These are phyloP conservation scores for Vitis rupestris DNA, from an alignment of 164 flowering plant genomes.

Conservation along the genomic window DNA sequence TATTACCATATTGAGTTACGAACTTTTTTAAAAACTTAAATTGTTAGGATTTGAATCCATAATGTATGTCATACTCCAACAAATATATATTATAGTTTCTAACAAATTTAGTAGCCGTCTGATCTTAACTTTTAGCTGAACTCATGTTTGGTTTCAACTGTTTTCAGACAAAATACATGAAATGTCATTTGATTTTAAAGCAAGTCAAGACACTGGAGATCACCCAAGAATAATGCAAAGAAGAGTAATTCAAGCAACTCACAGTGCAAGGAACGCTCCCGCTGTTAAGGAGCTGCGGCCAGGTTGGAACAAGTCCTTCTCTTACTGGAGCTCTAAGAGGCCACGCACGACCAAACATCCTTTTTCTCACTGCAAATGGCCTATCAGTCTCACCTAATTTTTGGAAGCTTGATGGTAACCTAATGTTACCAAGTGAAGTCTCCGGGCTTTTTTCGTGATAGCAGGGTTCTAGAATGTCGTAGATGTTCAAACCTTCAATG, in stretches of 20 bases:
- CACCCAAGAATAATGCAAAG: background rate
- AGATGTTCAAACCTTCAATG: constrained; percentile 58
- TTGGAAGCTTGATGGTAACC: constrained; percentile 71
- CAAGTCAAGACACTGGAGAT: background rate
- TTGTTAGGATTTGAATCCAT: too few relatives aligned
- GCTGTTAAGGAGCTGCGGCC: constrained; percentile 73
- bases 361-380: constrained; percentile 79
- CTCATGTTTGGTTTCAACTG: too few relatives aligned
- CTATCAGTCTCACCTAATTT: constrained; percentile 72
- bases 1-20: too few relatives aligned
- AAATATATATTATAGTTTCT: too few relatives aligned
- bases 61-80: too few relatives aligned
- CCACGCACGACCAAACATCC: constrained; percentile 98
- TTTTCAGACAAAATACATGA: too few relatives aligned
- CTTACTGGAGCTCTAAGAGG: constrained; percentile 80
- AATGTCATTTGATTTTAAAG: too few relatives aligned
- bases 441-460: constrained; percentile 43
- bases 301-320: constrained; percentile 79
- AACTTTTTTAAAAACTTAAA: too few relatives aligned
- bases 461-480: constrained; percentile 86
- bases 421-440: constrained; percentile 19
- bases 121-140: too few relatives aligned
- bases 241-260: constrained; percentile 28
- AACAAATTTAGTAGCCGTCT: too few relatives aligned
- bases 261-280: constrained; percentile 74